These are phyloP conservation scores for Paecilomyces variotii DNA, from an alignment of 2,329 filamentous ascomycete species.

Conservation along the genomic window DNA sequence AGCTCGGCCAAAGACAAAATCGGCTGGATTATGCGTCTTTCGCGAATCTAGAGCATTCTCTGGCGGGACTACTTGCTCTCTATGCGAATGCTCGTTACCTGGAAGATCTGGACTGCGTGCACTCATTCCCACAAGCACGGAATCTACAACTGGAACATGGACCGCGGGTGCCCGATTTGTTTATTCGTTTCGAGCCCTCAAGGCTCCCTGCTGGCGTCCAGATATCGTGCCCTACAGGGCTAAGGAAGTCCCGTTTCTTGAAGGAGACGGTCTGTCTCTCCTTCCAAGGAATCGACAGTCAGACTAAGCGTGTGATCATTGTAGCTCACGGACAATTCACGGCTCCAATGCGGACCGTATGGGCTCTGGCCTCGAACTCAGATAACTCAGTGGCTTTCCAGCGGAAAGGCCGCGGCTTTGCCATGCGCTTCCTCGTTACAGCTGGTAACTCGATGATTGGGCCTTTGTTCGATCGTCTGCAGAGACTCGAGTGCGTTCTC, in stretches of 20 bases:
- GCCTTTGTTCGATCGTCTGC: constrained; percentile 28
- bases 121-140: constrained; percentile 21
- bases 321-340: constrained; percentile 29
- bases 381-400: constrained; percentile 27
- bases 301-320: constrained; percentile 23
- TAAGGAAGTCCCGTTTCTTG: constrained; percentile 19
- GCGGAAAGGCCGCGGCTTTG: constrained; percentile 25
- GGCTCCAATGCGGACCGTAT: constrained; percentile 17
- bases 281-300: constrained; percentile 30
- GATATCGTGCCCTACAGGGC: constrained; percentile 18
- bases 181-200: constrained; percentile 23
- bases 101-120: constrained; percentile 18
- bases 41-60: constrained; percentile 25
- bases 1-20: constrained; percentile 14
- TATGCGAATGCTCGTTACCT: constrained; percentile 29
- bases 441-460: constrained; percentile 28
- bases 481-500: constrained; percentile 30
- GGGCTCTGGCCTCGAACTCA: constrained; percentile 16
- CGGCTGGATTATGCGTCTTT: constrained; percentile 20
- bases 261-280: constrained; percentile 28
- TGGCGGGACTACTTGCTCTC: constrained; percentile 30
- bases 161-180: constrained; percentile 27
- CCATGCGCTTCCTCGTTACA: constrained; percentile 29
- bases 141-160: constrained; percentile 21
- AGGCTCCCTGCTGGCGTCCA: constrained; percentile 23